phyloP scores from a whole-genome alignment of 2,329 filamentous ascomycete genomes.

The Microsporum canis region DNA sequence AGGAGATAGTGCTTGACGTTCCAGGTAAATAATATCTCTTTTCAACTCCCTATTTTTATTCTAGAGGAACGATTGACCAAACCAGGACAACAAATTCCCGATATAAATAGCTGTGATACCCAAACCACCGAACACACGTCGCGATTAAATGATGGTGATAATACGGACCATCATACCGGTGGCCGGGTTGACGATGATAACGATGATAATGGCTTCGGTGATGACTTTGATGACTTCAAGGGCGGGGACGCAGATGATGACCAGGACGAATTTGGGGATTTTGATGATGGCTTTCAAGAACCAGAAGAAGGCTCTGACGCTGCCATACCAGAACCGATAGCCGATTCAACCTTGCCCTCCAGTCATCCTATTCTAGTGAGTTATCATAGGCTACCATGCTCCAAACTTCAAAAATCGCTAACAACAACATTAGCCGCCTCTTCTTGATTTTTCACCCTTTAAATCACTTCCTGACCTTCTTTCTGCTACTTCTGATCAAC shows the following conservation, averaged over 20 bases:
- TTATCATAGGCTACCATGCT: not conserved
- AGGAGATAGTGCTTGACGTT: slow-evolving; percentile 34
- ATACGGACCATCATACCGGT: slow-evolving; percentile 30
- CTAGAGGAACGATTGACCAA: slow-evolving; percentile 49
- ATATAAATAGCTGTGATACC: slow-evolving; percentile 39
- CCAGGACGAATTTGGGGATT: slow-evolving; percentile 52
- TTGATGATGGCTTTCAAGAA: slow-evolving; percentile 55
- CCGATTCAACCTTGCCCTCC: not conserved
- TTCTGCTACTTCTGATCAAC: slow-evolving; percentile 27
- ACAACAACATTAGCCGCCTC: slow-evolving; percentile 22
- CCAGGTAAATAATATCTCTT: slow-evolving; percentile 43
- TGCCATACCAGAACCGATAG: not conserved
- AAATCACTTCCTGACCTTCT: slow-evolving; percentile 35
- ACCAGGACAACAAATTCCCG: slow-evolving; percentile 47
- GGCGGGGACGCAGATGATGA: slow-evolving; percentile 41
- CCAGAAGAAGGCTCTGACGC: slow-evolving; percentile 15
- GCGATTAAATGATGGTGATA: slow-evolving; percentile 37
- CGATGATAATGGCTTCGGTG: slow-evolving; percentile 58
- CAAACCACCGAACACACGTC: slow-evolving; percentile 29
- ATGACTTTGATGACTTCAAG: slow-evolving; percentile 44
- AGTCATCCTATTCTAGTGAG: not conserved
- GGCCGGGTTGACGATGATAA: slow-evolving; percentile 39
- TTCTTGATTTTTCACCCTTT: slow-evolving; percentile 45
- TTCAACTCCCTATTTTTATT: slow-evolving; percentile 21
- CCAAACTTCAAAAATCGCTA: not conserved